Percentiles rank a stretch among this genome's conserved stretches.
Evolutionary conservation across 2,329 filamentous ascomycete genomes (phyloP).

Genomic region (Sarocladiaceae sp.): DNA sequence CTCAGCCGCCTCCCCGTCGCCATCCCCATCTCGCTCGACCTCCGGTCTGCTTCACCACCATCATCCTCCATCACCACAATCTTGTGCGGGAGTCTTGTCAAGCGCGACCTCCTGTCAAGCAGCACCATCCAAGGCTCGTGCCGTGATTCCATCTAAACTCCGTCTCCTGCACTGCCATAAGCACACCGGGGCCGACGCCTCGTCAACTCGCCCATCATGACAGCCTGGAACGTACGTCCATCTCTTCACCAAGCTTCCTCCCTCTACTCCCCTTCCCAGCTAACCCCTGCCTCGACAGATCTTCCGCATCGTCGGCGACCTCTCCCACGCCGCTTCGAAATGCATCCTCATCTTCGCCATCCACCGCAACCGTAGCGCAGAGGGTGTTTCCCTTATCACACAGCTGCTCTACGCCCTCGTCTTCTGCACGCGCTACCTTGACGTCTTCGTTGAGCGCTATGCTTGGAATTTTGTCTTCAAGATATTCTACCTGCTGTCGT

Average conservation of each 20-base stretch:
- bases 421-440: conserved; percentile 80
- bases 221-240: conserved; percentile 28
- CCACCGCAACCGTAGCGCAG: conserved; percentile 78
- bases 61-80: no score
- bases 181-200: no score
- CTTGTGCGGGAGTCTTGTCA: no score
- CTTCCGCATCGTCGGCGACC: conserved; percentile 75
- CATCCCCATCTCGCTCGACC: background rate
- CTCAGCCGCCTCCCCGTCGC: background rate
- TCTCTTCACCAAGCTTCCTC: background rate
- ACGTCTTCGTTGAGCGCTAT: conserved; percentile 56
- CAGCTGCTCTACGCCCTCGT: conserved; percentile 83
- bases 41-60: background rate
- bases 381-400: conserved; percentile 88
- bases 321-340: conserved; percentile 82
- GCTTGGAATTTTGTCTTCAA: conserved; percentile 78
- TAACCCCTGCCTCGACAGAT: conserved; percentile 29
- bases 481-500: conserved; percentile 79
- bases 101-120: no score
- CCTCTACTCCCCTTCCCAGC: background rate
- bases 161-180: background rate
- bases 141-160: no score
- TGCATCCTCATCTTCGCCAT: conserved; percentile 87
- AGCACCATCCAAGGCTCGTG: no score
- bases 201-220: no score